Base-by-base conservation (phyloP, 1,139 yeast species). In the Yamadazyma dendronema region DNA sequence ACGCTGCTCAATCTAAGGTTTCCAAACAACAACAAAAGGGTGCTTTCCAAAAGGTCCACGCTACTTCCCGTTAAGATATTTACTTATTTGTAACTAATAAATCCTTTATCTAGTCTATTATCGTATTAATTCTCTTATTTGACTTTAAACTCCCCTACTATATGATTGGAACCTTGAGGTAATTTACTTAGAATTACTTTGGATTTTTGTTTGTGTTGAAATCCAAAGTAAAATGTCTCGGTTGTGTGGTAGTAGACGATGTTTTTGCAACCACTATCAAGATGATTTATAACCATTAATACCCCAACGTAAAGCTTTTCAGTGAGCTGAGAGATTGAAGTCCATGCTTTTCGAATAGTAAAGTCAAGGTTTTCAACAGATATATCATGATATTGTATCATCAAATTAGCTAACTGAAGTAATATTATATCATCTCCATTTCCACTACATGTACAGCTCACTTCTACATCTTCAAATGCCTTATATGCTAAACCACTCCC, bases 41-140 rank as follows among this genome's bases (percentile, higher is more conserved):
- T 80, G 86, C 94, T 72, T 80, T 82, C 95, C 90, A 86, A 81
- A 87, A 87, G 79, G 96, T 88, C 63, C 86, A 83, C 65, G 95
- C 96, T 63, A 84, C 96, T 69, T 86, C 95, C 74, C 96, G 96
- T 84, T 88, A 87, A 84, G 47, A 34, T 32, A 37, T 23, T 32
- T 33, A 36, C 33, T 33, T 26, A n/a, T 27, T 46, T 52, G 48
- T 54, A 50, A 47, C 53, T 52, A 49, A 47, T 52, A 45, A 48
- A 47, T 43, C 43, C 29, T 26, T 26, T 26, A 19, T 9, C 22
- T 19, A 19, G 22, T 26, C 17, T 26, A 21, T 17, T 11, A n/a
- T n/a, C n/a, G n/a, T n/a, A n/a, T 7, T 17, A 13, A 31, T 30
- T 26, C 31, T 23, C 30, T 43, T 35, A 36, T 31, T 33, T 30